A percentile compares a stretch with the other conserved stretches of the same genome.
Conservation (phyloP, 2,329 filamentous ascomycete genomes). For the Knoxdaviesia capensis region DNA sequence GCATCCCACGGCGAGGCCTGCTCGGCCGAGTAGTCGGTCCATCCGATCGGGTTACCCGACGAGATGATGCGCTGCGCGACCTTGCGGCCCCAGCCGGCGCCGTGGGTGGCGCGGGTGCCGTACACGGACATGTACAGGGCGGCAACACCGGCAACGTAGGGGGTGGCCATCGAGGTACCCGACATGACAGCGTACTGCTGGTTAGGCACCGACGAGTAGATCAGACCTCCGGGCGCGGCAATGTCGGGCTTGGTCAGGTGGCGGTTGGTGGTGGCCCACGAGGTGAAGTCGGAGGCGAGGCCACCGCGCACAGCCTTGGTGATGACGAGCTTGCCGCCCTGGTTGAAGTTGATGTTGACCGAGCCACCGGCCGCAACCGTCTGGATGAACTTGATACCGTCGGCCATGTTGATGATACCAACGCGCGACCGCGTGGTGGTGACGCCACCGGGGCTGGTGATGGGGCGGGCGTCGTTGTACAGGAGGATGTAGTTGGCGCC, state of each 20-base stretch:
- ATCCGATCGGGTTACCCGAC: slow-evolving; percentile 10
- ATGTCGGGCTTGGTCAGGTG: slow-evolving; percentile 29
- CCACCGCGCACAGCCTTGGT: slow-evolving; percentile 13
- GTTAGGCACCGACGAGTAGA: slow-evolving; percentile 26
- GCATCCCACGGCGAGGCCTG: slow-evolving; percentile 8
- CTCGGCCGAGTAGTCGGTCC: neutral
- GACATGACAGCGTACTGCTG: slow-evolving; percentile 22
- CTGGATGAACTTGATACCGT: slow-evolving; percentile 10
- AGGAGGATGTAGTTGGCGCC: slow-evolving; percentile 10
- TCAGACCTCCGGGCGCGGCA: slow-evolving; percentile 25
- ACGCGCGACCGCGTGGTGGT: slow-evolving; percentile 13
- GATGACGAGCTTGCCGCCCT: slow-evolving; percentile 8
- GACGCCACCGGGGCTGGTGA: slow-evolving; percentile 3
- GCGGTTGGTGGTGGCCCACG: slow-evolving; percentile 31
- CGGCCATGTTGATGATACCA: slow-evolving; percentile 13
- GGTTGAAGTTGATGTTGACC: slow-evolving; percentile 21
- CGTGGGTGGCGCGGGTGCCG: slow-evolving; percentile 19
- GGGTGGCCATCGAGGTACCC: slow-evolving; percentile 36
- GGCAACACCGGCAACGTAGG: slow-evolving; percentile 30
- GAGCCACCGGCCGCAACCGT: slow-evolving; percentile 9
- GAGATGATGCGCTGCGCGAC: slow-evolving; percentile 15
- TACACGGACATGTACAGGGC: slow-evolving; percentile 22
- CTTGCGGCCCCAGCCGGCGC: slow-evolving; percentile 13
- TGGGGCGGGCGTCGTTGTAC: slow-evolving; percentile 5
- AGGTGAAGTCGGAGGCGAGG: slow-evolving; percentile 22